Evolutionary conservation across 192 early-diverging fungal genomes (phyloP).

Genomic region (Dissophora globulifera): DNA sequence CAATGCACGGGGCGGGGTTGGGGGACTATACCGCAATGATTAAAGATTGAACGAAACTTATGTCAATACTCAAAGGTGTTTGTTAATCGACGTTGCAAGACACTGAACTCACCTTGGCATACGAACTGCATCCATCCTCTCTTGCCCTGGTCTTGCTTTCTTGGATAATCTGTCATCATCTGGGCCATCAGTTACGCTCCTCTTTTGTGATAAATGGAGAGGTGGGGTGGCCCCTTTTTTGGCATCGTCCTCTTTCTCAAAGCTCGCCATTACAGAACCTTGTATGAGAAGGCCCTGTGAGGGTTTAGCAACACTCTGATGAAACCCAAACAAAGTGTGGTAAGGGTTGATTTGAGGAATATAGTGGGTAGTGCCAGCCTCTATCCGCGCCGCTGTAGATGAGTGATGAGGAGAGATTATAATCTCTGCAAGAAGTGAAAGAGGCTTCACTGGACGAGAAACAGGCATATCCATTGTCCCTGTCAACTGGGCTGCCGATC

Average conservation of each 20-base stretch:
- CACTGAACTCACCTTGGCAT: no score
- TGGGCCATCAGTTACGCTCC: background rate
- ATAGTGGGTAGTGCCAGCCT: background rate
- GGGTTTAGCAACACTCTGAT: background rate
- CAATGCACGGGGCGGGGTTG: no score
- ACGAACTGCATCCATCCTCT: background rate
- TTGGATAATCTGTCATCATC: conserved; percentile 14
- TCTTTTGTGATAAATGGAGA: conserved; percentile 8
- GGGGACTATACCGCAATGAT: no score
- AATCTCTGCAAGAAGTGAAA: conserved; percentile 17
- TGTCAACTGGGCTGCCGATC: conserved; percentile 14
- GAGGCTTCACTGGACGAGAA: background rate
- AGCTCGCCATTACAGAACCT: no score
- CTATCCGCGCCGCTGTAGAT: background rate
- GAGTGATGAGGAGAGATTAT: conserved; percentile 17
- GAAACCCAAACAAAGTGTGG: conserved; percentile 8
- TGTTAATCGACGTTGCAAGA: no score
- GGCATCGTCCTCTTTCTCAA: background rate
- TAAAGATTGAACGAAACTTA: no score
- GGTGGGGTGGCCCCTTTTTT: background rate
- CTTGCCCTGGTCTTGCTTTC: conserved; percentile 8
- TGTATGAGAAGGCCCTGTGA: background rate
- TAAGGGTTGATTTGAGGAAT: conserved; percentile 24
- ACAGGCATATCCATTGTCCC: background rate
- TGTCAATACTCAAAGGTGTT: no score